Conservation (phyloP, 164 flowering plant genomes). For the Piper longum region DNA sequence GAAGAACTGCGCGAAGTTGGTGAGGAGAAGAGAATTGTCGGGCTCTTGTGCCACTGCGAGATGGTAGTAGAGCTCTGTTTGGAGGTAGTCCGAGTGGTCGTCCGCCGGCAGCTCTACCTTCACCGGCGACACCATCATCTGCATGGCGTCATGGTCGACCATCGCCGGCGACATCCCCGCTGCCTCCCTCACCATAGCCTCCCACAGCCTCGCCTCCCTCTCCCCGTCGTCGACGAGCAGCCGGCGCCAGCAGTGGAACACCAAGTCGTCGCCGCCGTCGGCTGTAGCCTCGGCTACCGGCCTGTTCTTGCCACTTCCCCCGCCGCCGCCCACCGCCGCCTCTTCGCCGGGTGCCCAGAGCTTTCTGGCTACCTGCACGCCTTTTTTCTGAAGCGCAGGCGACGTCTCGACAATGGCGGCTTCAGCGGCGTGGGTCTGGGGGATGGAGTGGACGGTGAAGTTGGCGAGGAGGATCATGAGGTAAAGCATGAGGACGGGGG, state of each 20-base stretch:
- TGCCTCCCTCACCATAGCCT: constrained; percentile 53
- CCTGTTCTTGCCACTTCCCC: constrained; percentile 50
- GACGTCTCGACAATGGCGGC: constrained; percentile 6
- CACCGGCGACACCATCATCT: constrained; percentile 51
- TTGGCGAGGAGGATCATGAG: constrained; percentile 90
- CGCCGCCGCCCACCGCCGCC: constrained; percentile 35
- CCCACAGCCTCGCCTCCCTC: constrained; percentile 29
- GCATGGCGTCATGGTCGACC: constrained; percentile 42
- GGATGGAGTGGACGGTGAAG: constrained; percentile 73
- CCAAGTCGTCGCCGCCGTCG: constrained; percentile 53
- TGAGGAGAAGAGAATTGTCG: constrained; percentile 50
- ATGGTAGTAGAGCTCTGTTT: constrained; percentile 62
- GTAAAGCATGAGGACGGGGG: constrained; percentile 79
- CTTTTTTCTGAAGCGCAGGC: constrained; percentile 16
- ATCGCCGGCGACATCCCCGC: constrained; percentile 26
- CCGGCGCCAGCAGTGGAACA: too few species aligned
- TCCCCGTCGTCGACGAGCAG: too few species aligned
- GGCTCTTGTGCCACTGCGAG: constrained; percentile 46
- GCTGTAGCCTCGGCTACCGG: constrained; percentile 37
- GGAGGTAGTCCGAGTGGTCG: constrained; percentile 25
- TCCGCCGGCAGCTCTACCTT: constrained; percentile 30
- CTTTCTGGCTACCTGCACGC: constrained; percentile 28
- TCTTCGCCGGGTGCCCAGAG: constrained; percentile 28
- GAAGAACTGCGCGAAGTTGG: constrained; percentile 87
- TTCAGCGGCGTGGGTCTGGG: constrained; percentile 29